Percentiles rank a stretch among this genome's conserved stretches.
phyloP scores from a whole-genome alignment of 179 eudicot genomes.

The Beta lomatogona region DNA sequence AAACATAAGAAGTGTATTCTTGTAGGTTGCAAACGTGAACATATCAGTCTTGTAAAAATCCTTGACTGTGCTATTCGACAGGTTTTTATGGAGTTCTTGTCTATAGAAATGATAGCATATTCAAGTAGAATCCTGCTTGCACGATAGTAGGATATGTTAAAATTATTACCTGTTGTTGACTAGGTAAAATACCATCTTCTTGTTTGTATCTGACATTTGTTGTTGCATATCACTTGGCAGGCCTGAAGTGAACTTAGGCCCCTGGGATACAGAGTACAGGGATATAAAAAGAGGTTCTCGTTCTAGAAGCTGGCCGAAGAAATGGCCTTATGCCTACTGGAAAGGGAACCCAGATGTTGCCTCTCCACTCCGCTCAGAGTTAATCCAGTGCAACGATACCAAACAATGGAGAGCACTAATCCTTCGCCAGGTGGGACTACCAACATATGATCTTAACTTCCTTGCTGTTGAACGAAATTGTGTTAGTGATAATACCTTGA shows the following conservation, averaged over 20 bases:
- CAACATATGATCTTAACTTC: background rate
- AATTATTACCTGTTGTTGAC: background rate
- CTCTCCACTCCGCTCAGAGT: background rate
- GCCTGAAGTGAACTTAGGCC: slow-evolving; percentile 80
- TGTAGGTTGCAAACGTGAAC: background rate
- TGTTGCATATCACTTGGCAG: slow-evolving; percentile 32
- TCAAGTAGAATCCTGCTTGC: background rate
- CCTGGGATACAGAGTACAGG: slow-evolving; percentile 77
- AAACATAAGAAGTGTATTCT: background rate
- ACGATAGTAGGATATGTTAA: background rate
- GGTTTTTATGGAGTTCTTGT: background rate
- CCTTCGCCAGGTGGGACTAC: slow-evolving; percentile 49
- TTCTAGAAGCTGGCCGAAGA: slow-evolving; percentile 57
- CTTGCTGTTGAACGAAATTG: background rate
- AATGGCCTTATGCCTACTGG: slow-evolving; percentile 78
- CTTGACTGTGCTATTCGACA: background rate
- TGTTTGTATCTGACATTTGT: background rate
- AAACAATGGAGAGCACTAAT: too few relatives aligned
- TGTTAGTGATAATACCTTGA: background rate
- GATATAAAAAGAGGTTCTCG: slow-evolving; percentile 71
- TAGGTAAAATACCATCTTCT: background rate
- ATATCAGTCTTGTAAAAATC: background rate
- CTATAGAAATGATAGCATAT: background rate
- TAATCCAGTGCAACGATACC: too few relatives aligned
- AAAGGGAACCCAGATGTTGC: slow-evolving; percentile 67